Evolutionary conservation across 2,329 filamentous ascomycete species (phyloP), one percentile per base, ranked within the genome.

Genomic region (Colletotrichum sojae): DNA sequence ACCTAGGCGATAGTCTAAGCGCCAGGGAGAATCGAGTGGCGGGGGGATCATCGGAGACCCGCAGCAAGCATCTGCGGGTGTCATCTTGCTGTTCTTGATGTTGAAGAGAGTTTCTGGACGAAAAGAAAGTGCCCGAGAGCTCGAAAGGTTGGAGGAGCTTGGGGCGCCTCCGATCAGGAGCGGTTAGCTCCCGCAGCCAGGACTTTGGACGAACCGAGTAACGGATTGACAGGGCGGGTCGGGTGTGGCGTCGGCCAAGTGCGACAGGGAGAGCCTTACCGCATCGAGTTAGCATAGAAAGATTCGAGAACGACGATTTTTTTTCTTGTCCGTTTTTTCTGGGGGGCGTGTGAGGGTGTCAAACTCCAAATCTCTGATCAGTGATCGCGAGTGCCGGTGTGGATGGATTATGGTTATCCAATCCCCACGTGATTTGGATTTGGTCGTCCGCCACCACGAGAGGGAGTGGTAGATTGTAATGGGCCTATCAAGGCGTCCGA

Each of bases 241-340:
- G 63, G 63, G 40, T 68, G 67, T 70, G 67, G 67, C 63, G 57
- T 58, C 31, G 67, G 55, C 62, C 54, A 66, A 52, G 43, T 36
- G 46, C 36, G 46, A 53, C 20, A 54, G 48, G 18, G 31, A 20
- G 56, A 31, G 18, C 45, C n/a, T 46, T 53, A 6, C 43, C 52
- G n/a, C 13, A 58, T 67, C 39, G 27, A 58, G 45, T 54, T 69
- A 69, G 62, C 49, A 60, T 27, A 3, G 55, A 66, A 69, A 52
- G 22, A 43, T 66, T 69, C 63, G 57, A 70, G 63, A 70, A 70
- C 57, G 39, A 20, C 25, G 46, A 67, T 45, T 20, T 18, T 25
- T 52, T 59, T 63, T 31, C 25, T 10, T 36, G 31, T 10, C 31
- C 10, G 39, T 25, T 5, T 40, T 20, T 40, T 40, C 22, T 40